A percentile compares a stretch with the other conserved stretches of the same genome.
Evolutionary conservation across 495 filamentous ascomycete species (phyloP).

Genomic region (Xylaria cubensis): DNA sequence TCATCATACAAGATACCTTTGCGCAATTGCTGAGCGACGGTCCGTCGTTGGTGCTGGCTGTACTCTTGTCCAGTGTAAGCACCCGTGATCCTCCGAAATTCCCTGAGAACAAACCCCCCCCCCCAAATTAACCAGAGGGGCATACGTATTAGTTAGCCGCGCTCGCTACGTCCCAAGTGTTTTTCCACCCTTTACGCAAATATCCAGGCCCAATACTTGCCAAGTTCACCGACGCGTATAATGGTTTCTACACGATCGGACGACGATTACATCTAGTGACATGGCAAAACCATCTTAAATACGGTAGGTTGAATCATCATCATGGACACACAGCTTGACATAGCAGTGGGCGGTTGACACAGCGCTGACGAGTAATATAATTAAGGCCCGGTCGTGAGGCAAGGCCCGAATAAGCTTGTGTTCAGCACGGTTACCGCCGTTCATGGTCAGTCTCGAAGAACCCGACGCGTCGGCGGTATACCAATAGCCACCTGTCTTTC

Average conservation of each 20-base stretch:
- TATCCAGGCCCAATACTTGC: constrained; percentile 29
- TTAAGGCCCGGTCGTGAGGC: constrained; percentile 29
- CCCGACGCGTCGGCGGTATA: neutral
- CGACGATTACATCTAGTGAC: constrained; percentile 24
- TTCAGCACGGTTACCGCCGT: constrained; percentile 30
- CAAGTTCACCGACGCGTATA: constrained; percentile 30
- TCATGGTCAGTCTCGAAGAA: constrained; percentile 23
- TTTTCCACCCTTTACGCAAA: constrained; percentile 22
- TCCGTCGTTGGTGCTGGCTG: neutral
- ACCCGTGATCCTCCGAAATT: neutral
- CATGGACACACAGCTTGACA: neutral
- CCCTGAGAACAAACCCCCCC: neutral
- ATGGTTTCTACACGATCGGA: constrained; percentile 16
- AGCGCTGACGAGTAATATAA: neutral
- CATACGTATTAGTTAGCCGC: neutral
- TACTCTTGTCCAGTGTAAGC: neutral
- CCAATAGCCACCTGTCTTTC: neutral
- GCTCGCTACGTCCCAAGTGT: neutral
- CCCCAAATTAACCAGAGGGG: neutral
- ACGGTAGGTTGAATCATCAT: constrained; percentile 14
- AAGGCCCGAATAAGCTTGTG: constrained; percentile 31
- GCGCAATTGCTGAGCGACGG: neutral
- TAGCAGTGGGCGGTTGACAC: neutral
- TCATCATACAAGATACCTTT: neutral
- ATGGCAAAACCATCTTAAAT: constrained; percentile 24